Base-by-base conservation (phyloP, 2,329 filamentous ascomycete species). In the Aspergillus proliferans region DNA sequence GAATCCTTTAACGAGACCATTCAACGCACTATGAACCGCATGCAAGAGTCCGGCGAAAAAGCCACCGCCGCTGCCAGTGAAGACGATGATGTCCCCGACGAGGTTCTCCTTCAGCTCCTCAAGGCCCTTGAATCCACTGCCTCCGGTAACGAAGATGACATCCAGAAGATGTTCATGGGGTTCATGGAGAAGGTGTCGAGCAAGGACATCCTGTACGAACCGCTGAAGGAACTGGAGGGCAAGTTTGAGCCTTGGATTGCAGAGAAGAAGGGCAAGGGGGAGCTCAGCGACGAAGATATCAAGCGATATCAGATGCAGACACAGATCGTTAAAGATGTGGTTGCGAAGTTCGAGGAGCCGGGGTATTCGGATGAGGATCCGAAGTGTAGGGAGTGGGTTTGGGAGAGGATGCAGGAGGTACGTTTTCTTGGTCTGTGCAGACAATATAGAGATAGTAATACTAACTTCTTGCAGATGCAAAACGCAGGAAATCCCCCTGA, bases 171-270 rank as follows among this genome's bases (percentile, higher is more conserved):
- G 83, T 81, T 98, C 51, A 83, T 95, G 79, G 88, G 87, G 47
- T 95, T 97, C 89, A 97, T 98, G 92, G 89, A 97, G 72, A 91
- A 98, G 70, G 79, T 98, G 54, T 97, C 93, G 3, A 95, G 95
- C 70, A 97, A 95, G 75, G 93, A 97, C 59, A 96, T 98, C 54
- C 73, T 98, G 45, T 97, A 97, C 67, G 92, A 98, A 73, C 93
- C 93, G 2, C 96, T 98, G 90, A 95, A 95, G 75, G 93, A 98
- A 71, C 76, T 98, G 43, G 76, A 95, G 67, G 86, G 88, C 47
- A 97, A 96, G 70, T 98, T 93, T 64, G 92, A 91, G 0, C 83
- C 73, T 2, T 98, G 93, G 92, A 78, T 98, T 67, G 80, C 81
- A 60, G 85, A 87, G 71, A 92, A 96, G 67, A 76, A 77, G 58